These are phyloP conservation scores for Castanea crenata DNA, from an alignment of 306 rosid genomes.

Conservation along the genomic window DNA sequence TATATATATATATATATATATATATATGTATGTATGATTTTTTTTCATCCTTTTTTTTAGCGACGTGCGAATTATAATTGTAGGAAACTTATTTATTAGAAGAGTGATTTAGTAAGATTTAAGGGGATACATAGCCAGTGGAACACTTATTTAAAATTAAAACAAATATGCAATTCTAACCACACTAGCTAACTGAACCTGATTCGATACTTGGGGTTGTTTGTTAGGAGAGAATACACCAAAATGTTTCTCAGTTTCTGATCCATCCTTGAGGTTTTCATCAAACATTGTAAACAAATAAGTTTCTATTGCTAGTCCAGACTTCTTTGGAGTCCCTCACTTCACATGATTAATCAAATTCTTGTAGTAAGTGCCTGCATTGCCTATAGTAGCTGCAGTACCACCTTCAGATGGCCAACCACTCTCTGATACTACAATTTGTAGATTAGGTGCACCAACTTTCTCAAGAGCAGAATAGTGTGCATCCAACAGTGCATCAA, in stretches of 20 bases:
- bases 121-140: too few species aligned
- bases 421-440: constrained; percentile 61
- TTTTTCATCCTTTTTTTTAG: too few species aligned
- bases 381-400: constrained; percentile 11
- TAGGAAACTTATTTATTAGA: too few species aligned
- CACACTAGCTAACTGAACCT: constrained; percentile 12
- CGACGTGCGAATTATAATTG: too few species aligned
- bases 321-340: constrained; percentile 51
- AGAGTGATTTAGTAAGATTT: too few species aligned
- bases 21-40: too few species aligned
- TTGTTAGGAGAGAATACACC: constrained; percentile 33
- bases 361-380: constrained; percentile 39
- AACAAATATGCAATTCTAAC: not conserved
- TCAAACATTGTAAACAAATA: constrained; percentile 49
- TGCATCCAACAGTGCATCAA: constrained; percentile 54
- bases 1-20: too few species aligned
- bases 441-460: constrained; percentile 1
- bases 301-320: constrained; percentile 30
- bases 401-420: constrained; percentile 76
- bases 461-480: constrained; percentile 55
- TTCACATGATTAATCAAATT: constrained; percentile 48
- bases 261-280: constrained; percentile 21
- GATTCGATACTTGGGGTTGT: constrained; percentile 36
- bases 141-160: too few species aligned
- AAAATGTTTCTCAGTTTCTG: constrained; percentile 34